Evolutionary conservation across 768 basidiomycete species (phyloP), one percentile per base, ranked within the genome.

Genomic region (Russula lepida): DNA sequence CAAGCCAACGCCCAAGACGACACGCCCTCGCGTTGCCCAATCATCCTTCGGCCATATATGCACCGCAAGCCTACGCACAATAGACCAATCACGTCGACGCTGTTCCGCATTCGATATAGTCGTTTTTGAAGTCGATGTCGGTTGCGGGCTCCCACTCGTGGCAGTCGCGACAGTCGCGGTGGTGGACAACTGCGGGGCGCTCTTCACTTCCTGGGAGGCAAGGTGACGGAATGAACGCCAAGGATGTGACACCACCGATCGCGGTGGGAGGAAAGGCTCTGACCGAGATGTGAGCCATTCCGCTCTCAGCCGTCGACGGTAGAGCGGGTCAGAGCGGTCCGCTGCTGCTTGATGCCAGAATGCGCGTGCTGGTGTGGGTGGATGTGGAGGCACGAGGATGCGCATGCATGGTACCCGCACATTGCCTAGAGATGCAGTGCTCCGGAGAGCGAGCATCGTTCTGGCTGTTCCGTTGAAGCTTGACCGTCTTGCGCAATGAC

Each of bases 21-120:
- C 95, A 3, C 92, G 83, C 51, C 81, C 75, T 54, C 92, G 84
- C 13, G 92, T 92, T 51, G 78, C 83, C 83, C 86, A 88, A 68
- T 95, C 89, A 66, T 85, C 74, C 68, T 82, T 81, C 1, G 97
- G 95, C 97, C 97, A 99, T 19, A 99, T 88, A 67, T 98, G 92
- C 9, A 79, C 80, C 64, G 90, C 80, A n/a, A 99, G 78, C 55
- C 78, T 80, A 71, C 84, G 87, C 61, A 95, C 80, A 62, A 98
- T 95, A 37, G 74, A 73, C 93, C 92, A 97, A 72, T 99, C 97
- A 53, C 81, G 86, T 67, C 75, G 76, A 49, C 91, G 78, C 71
- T 95, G 84, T 56, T 82, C 78, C 3, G 68, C 64, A 19, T 66
- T 66, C 19, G 64, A 48, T 15, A 57, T 9, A 15, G 47, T 17